A percentile compares a stretch with the other conserved stretches of the same genome.
Evolutionary conservation across 768 basidiomycete genomes (phyloP).

Genomic region (Boletellus emodensis): DNA sequence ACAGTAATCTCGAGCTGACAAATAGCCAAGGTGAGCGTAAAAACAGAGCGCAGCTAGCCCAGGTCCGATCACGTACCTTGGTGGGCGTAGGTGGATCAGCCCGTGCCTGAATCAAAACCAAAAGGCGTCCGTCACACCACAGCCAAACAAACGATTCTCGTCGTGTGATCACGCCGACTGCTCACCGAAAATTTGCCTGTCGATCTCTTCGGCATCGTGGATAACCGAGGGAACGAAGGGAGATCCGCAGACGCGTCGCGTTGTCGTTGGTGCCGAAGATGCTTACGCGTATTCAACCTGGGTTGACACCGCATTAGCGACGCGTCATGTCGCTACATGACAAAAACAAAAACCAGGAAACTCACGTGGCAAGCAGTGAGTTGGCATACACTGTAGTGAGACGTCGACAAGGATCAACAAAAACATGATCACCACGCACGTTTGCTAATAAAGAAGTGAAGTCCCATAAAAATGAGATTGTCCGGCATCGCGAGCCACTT

Average conservation of each 20-base stretch:
- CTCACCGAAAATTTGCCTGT: slow-evolving; percentile 11
- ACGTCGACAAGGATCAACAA: not conserved
- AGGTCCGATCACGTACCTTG: slow-evolving; percentile 16
- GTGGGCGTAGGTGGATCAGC: slow-evolving; percentile 6
- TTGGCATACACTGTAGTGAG: slow-evolving; percentile 43
- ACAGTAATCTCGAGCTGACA: slow-evolving; percentile 29
- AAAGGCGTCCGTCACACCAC: too few relatives aligned
- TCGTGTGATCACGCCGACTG: not conserved
- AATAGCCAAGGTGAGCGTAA: not conserved
- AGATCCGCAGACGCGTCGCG: slow-evolving; percentile 29
- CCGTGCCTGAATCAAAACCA: not conserved
- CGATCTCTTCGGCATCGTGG: slow-evolving; percentile 16
- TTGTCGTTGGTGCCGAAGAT: slow-evolving; percentile 28
- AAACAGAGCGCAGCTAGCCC: not conserved
- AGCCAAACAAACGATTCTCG: not conserved
- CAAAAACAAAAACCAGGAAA: not conserved
- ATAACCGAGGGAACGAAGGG: slow-evolving; percentile 21
- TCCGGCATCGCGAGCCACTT: slow-evolving; percentile 46
- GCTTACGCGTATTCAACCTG: slow-evolving; percentile 38
- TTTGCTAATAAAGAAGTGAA: slow-evolving; percentile 54
- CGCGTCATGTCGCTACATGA: not conserved
- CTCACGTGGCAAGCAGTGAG: slow-evolving; percentile 44
- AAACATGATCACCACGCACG: slow-evolving; percentile 25
- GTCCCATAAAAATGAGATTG: slow-evolving; percentile 50
- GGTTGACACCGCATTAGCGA: not conserved